Evolutionary conservation across 345 rosid genomes (phyloP).

Genomic region (Eucalyptus pauciflora): DNA sequence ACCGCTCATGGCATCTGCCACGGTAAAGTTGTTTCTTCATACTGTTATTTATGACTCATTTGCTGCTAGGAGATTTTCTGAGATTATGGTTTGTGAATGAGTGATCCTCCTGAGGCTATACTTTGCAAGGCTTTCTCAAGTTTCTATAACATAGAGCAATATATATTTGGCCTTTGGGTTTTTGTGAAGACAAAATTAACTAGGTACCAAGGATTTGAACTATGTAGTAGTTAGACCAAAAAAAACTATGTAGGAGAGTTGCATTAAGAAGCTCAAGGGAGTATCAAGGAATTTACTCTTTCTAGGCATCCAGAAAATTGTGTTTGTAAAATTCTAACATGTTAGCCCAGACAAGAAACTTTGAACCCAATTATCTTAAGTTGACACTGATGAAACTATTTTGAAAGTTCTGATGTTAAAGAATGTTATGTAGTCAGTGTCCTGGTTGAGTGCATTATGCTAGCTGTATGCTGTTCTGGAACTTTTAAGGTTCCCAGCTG

Average conservation of each 20-base stretch:
- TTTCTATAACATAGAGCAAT: neutral
- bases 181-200: neutral
- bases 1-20: conserved; percentile 55
- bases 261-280: neutral
- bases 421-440: neutral
- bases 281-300: neutral
- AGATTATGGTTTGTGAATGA: neutral
- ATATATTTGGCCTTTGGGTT: neutral
- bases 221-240: neutral
- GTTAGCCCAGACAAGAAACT: neutral
- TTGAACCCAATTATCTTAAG: neutral
- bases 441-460: neutral
- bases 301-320: neutral
- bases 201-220: neutral
- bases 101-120: neutral
- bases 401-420: neutral
- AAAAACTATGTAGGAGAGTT: neutral
- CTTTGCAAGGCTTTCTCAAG: neutral
- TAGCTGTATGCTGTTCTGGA: neutral
- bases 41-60: neutral
- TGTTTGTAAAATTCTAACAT: neutral
- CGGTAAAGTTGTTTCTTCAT: conserved; percentile 26
- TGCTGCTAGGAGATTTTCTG: neutral
- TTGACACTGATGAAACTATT: neutral
- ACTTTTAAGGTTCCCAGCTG: neutral